Percentiles rank a stretch among this genome's conserved stretches.
These are phyloP conservation scores for Arthonia radiata DNA, from an alignment of 495 filamentous ascomycete genomes.

Conservation along the genomic window DNA sequence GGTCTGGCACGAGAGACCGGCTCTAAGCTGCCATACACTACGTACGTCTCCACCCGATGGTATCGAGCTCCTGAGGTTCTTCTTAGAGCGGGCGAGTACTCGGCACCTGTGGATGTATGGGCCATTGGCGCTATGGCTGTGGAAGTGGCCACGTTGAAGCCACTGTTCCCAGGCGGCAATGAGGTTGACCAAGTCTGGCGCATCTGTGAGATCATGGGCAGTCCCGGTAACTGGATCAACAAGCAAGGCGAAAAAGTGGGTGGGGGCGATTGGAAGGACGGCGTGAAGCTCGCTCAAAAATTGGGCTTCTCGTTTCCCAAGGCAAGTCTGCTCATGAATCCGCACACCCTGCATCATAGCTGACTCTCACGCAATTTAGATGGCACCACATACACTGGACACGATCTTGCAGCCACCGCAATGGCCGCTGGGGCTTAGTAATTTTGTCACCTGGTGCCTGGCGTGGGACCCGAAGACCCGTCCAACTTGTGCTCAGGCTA, in stretches of 20 bases:
- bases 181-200: conserved; percentile 99
- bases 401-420: conserved; percentile 71
- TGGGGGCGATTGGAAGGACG: conserved; percentile 95
- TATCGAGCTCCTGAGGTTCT: conserved; percentile 94
- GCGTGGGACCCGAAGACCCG: conserved; percentile 97
- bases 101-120: conserved; percentile 96
- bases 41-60: conserved; percentile 96
- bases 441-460: conserved; percentile 95
- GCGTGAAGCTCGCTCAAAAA: conserved; percentile 74
- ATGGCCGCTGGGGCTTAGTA: conserved; percentile 68
- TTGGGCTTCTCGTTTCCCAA: conserved; percentile 96
- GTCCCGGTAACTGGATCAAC: conserved; percentile 92
- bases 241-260: conserved; percentile 69
- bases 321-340: conserved; percentile 13
- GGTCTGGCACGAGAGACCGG: conserved; percentile 93
- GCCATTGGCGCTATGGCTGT: conserved; percentile 98
- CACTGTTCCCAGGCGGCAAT: conserved; percentile 89
- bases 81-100: conserved; percentile 87
- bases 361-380: conserved; percentile 22
- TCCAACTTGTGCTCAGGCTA: conserved; percentile 81
- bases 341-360: conserved; percentile 2
- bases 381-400: conserved; percentile 95
- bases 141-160: conserved; percentile 91
- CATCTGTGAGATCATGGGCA: conserved; percentile 98
- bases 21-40: conserved; percentile 88